Conservation (phyloP, 441 rosid genomes). For the Aquilaria agallochum region DNA sequence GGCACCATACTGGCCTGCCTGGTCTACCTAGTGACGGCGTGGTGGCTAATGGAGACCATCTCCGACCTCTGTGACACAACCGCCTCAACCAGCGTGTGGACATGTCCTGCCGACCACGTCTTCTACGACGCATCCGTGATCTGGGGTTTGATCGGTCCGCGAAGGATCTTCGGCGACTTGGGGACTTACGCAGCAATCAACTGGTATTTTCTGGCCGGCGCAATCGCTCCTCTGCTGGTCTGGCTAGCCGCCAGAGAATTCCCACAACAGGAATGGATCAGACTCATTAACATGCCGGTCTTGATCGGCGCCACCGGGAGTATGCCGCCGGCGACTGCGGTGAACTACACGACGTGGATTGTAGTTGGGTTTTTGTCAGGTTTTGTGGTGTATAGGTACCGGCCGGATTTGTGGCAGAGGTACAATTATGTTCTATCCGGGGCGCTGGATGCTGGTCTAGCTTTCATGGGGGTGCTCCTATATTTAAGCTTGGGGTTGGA, state of each 20-base stretch:
- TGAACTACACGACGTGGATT: conserved; percentile 92
- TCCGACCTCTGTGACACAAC: conserved; percentile 67
- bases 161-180: conserved; percentile 79
- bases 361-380: conserved; percentile 78
- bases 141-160: conserved; percentile 90
- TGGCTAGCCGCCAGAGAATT: conserved; percentile 77
- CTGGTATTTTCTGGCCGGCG: conserved; percentile 91
- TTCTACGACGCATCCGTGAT: conserved; percentile 94
- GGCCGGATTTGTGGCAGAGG: conserved; percentile 76
- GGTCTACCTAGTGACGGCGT: conserved; percentile 76
- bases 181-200: conserved; percentile 70
- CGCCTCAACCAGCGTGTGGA: conserved; percentile 72
- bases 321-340: conserved; percentile 98
- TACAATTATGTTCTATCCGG: conserved; percentile 92
- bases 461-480: conserved; percentile 90
- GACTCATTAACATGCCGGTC: conserved; percentile 87
- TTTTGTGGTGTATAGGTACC: conserved; percentile 66
- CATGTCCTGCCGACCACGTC: conserved; percentile 82
- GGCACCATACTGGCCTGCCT: conserved; percentile 84
- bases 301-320: conserved; percentile 73
- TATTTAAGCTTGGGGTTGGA: conserved; percentile 81
- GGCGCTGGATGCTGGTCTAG: conserved; percentile 86
- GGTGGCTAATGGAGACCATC: conserved; percentile 97
- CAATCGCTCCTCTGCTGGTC: conserved; percentile 69
- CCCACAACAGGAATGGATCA: conserved; percentile 78